These are phyloP conservation scores for Spencermartinsiella europaea DNA, from an alignment of 805 yeast genomes.

Conservation along the genomic window DNA sequence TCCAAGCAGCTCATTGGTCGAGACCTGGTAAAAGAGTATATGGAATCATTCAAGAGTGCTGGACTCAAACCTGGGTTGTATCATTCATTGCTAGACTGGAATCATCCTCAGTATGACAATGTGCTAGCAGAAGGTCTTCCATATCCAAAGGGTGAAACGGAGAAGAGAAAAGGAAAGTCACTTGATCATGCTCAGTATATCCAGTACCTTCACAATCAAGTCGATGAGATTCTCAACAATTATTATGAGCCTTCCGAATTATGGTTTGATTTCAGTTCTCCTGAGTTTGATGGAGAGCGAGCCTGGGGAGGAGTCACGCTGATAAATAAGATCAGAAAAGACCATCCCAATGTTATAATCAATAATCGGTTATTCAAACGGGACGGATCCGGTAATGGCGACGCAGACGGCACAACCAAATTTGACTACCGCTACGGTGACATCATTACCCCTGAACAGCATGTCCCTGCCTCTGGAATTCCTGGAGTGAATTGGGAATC, in stretches of 20 bases:
- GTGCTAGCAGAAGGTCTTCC: slow-evolving; percentile 7
- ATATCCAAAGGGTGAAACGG: slow-evolving; percentile 12
- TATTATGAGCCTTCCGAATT: slow-evolving; percentile 10
- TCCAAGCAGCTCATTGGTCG: slow-evolving; percentile 7
- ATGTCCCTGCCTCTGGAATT: slow-evolving; percentile 12
- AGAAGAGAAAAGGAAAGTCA: slow-evolving; percentile 1
- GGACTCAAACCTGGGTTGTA: slow-evolving; percentile 15
- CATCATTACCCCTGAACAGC: slow-evolving; percentile 18
- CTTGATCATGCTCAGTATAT: slow-evolving; percentile 13
- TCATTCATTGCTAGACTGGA: slow-evolving; percentile 18
- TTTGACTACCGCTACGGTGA: slow-evolving; percentile 16
- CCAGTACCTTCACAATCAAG: slow-evolving; percentile 15
- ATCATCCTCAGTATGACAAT: slow-evolving; percentile 17
- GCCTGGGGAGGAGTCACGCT: slow-evolving; percentile 14
- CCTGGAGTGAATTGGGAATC: slow-evolving; percentile 13
- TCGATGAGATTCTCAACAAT: slow-evolving; percentile 13
- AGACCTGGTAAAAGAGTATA: slow-evolving; percentile 13
- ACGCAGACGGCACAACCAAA: slow-evolving; percentile 5
- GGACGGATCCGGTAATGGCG: slow-evolving; percentile 12
- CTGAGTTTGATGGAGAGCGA: slow-evolving; percentile 16
- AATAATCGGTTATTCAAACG: slow-evolving; percentile 16
- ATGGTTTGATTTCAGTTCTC: slow-evolving; percentile 16
- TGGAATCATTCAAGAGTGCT: slow-evolving; percentile 6
- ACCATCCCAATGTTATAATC: slow-evolving; percentile 13
- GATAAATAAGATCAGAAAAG: slow-evolving; percentile 5